Percentiles rank a stretch among this genome's conserved stretches.
Conservation (phyloP, 345 rosid genomes). For the Gossypium rotundifolium region DNA sequence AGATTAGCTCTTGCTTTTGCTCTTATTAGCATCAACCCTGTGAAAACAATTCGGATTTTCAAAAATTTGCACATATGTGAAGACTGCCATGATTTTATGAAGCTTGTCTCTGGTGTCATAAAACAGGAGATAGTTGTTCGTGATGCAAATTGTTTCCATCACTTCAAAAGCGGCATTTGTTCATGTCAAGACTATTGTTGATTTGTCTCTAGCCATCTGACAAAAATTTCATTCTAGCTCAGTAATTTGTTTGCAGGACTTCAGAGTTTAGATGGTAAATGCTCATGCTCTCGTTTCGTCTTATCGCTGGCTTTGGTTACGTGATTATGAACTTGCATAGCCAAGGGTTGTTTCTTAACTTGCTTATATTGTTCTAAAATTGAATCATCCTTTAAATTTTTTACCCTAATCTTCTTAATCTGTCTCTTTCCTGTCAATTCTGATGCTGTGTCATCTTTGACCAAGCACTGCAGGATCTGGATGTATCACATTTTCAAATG, state of each 20-base stretch:
- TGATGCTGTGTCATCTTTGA: slow-evolving; percentile 52
- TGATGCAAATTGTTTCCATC: slow-evolving; percentile 8
- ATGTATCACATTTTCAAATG: slow-evolving; percentile 23
- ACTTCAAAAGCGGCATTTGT: slow-evolving; percentile 1
- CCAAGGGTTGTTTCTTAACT: not conserved
- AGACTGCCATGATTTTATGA: slow-evolving; percentile 10
- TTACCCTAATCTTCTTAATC: slow-evolving; percentile 43
- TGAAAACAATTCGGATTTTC: slow-evolving; percentile 6
- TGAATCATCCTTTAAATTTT: not conserved
- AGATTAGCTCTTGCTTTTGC: slow-evolving; percentile 10
- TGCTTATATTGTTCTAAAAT: not conserved
- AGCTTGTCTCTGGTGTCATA: slow-evolving; percentile 5
- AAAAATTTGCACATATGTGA: slow-evolving; percentile 4
- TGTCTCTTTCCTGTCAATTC: slow-evolving; percentile 74
- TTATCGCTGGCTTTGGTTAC: not conserved
- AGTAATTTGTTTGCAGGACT: not conserved
- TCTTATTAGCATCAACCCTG: slow-evolving; percentile 3
- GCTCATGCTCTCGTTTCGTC: not conserved
- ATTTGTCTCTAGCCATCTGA: not conserved
- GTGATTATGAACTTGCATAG: not conserved
- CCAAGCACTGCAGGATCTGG: slow-evolving; percentile 67
- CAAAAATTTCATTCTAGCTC: not conserved
- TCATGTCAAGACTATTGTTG: not conserved
- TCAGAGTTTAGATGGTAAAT: not conserved
- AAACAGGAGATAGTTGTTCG: slow-evolving; percentile 8